Evolutionary conservation across 192 early-diverging fungal genomes (phyloP).

Genomic region (Bifiguratus adelaidae): DNA sequence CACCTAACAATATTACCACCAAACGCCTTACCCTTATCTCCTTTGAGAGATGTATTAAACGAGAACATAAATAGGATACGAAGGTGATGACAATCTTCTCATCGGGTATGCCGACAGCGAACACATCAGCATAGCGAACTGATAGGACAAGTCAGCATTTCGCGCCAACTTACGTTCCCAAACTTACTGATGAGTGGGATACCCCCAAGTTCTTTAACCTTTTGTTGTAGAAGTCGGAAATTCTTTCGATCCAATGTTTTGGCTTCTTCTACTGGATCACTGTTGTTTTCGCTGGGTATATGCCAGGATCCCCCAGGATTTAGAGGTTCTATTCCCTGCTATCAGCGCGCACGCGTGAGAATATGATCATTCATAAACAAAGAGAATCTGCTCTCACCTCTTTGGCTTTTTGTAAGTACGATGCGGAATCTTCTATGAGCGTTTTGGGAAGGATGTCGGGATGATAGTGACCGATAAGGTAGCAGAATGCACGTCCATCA

Average conservation of each 20-base stretch:
- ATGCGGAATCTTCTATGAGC: slow-evolving; percentile 22
- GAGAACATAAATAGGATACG: slow-evolving; percentile 24
- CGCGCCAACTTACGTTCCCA: not conserved
- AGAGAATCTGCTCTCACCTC: slow-evolving; percentile 6
- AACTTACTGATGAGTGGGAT: slow-evolving; percentile 22
- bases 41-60: slow-evolving; percentile 24
- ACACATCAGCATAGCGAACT: slow-evolving; percentile 22
- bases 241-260: slow-evolving; percentile 25
- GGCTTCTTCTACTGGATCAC: slow-evolving; percentile 15
- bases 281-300: slow-evolving; percentile 14
- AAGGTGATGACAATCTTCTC: slow-evolving; percentile 25
- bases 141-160: not conserved
- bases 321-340: not conserved
- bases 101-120: slow-evolving; percentile 20
- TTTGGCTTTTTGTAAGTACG: slow-evolving; percentile 15
- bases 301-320: slow-evolving; percentile 6
- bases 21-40: slow-evolving; percentile 24
- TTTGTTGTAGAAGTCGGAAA: slow-evolving; percentile 18
- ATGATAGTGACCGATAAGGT: slow-evolving; percentile 23
- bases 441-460: slow-evolving; percentile 17
- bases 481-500: slow-evolving; percentile 21
- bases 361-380: not conserved
- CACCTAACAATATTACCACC: too few species aligned
- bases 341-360: not conserved
- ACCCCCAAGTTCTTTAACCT: slow-evolving; percentile 23